phyloP scores from a whole-genome alignment of 768 basidiomycete genomes.

The Boletus bicolor region DNA sequence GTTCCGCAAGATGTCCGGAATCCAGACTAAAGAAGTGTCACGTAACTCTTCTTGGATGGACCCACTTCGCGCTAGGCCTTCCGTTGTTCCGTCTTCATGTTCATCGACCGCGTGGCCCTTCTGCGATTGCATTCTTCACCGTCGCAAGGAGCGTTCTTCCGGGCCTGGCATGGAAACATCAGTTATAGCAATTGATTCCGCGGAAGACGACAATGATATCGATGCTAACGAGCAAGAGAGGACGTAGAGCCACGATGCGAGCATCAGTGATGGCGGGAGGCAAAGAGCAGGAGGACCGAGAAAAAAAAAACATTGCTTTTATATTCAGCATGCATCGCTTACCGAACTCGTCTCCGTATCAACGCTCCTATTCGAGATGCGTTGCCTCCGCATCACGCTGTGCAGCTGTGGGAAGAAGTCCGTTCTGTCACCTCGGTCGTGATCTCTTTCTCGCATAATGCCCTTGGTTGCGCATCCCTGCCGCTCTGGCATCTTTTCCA shows the following conservation, averaged over 20 bases:
- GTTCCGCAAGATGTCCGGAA: conserved; percentile 2
- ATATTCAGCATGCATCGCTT: conserved; percentile 10
- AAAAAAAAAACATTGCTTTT: not conserved
- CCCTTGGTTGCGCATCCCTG: not conserved
- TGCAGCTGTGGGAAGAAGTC: not conserved
- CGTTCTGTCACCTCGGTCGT: conserved; percentile 1
- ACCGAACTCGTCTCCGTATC: not conserved
- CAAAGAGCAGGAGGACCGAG: not conserved
- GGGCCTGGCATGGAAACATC: not conserved
- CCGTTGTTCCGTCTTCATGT: not conserved
- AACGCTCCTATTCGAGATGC: not conserved
- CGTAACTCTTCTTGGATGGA: not conserved
- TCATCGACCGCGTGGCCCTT: not conserved
- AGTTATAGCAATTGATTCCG: not conserved
- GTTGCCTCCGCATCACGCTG: conserved; percentile 3
- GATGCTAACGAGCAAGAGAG: not conserved
- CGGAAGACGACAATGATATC: not conserved
- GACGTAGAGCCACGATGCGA: not conserved
- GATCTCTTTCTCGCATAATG: not conserved
- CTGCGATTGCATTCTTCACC: not conserved
- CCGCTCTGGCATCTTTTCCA: not conserved
- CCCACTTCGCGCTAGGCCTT: not conserved
- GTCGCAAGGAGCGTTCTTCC: not conserved
- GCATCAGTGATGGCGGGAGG: not conserved
- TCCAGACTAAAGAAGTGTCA: not conserved